Conservation (phyloP, 1,284 basidiomycete genomes). For the Dichomitus squalens region DNA sequence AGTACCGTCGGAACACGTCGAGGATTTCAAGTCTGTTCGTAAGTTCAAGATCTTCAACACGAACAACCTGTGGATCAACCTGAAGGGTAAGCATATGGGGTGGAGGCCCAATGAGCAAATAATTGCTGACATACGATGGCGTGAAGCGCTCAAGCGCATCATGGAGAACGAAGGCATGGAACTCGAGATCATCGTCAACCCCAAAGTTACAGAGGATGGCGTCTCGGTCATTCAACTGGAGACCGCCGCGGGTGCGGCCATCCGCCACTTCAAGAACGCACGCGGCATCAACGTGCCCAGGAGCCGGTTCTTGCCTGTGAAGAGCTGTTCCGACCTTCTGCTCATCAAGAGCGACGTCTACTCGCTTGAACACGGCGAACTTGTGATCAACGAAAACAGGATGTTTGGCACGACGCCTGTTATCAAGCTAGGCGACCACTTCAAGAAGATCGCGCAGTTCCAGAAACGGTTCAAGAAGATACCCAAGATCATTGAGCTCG, state of each 20-base stretch:
- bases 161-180: constrained; percentile 94
- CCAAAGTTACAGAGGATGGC: constrained; percentile 87
- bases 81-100: constrained; percentile 53
- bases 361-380: constrained; percentile 91
- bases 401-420: constrained; percentile 97
- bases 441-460: constrained; percentile 95
- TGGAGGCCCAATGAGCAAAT: constrained; percentile 1
- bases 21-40: constrained; percentile 96
- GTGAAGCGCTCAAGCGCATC: constrained; percentile 84
- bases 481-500: constrained; percentile 91
- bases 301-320: constrained; percentile 96
- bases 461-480: constrained; percentile 98
- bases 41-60: constrained; percentile 98
- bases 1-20: constrained; percentile 96
- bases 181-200: constrained; percentile 91
- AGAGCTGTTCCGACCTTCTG: constrained; percentile 89
- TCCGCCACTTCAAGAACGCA: constrained; percentile 95
- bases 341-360: constrained; percentile 98
- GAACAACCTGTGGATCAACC: constrained; percentile 98
- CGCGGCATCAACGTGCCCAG: constrained; percentile 99
- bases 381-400: constrained; percentile 87
- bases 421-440: constrained; percentile 95
- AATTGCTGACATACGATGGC: too few species aligned
- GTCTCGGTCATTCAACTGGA: constrained; percentile 88
- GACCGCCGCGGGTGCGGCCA: constrained; percentile 96